Conservation (phyloP, 179 eudicot genomes). For the Sideroxylon spinosum region DNA sequence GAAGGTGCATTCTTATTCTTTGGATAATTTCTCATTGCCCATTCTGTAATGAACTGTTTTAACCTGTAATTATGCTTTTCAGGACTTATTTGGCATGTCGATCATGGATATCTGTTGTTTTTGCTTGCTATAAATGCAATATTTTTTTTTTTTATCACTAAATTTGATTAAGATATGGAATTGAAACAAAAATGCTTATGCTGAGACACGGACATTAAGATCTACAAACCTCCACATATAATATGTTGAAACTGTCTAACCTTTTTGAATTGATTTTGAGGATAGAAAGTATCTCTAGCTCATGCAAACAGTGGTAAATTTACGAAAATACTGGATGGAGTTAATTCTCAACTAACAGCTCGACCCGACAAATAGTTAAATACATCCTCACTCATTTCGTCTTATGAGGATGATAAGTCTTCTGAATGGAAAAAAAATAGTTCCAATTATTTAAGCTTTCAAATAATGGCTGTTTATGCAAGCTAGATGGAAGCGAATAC, state of each 20-base stretch:
- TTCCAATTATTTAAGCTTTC: neutral
- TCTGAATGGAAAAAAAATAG: neutral
- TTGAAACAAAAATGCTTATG: neutral
- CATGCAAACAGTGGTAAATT: neutral
- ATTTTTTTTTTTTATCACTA: too few species aligned
- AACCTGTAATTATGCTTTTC: neutral
- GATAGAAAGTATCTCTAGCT: slow-evolving; percentile 5
- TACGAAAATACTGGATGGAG: neutral
- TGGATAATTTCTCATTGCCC: slow-evolving; percentile 1
- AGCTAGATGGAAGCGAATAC: neutral
- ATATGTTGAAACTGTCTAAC: neutral
- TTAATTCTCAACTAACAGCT: neutral
- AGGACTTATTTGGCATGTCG: neutral
- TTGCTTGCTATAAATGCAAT: neutral
- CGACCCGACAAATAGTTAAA: neutral
- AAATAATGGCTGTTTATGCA: neutral
- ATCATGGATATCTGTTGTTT: neutral
- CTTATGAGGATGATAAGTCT: neutral
- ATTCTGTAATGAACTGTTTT: slow-evolving; percentile 5
- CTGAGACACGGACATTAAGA: neutral
- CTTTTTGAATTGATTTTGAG: neutral
- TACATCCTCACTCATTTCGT: neutral
- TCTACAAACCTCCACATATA: neutral
- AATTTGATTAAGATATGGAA: too few species aligned
- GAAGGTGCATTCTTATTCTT: slow-evolving; percentile 56